phyloP scores from a whole-genome alignment of 768 basidiomycete genomes.

The Terana coerulea region DNA sequence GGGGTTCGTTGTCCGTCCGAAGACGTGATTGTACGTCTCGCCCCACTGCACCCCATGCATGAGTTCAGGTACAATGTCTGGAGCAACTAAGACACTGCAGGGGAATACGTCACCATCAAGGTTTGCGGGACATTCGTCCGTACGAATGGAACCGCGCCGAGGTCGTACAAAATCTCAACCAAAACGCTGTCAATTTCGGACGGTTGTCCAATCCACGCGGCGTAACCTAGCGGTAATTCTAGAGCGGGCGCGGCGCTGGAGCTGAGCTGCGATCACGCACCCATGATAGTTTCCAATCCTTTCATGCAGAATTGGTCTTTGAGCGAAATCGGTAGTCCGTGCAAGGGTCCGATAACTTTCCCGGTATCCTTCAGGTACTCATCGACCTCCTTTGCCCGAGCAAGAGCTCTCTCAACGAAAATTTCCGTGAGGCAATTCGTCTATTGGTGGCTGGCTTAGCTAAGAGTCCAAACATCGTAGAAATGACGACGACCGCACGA shows the following conservation, averaged over 20 bases:
- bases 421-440: conserved; percentile 50
- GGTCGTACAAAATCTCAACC: conserved; percentile 47
- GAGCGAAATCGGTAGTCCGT: conserved; percentile 43
- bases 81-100: not conserved
- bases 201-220: conserved; percentile 46
- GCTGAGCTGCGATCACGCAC: conserved; percentile 21
- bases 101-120: conserved; percentile 35
- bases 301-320: conserved; percentile 54
- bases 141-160: conserved; percentile 57
- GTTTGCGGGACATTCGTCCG: conserved; percentile 57
- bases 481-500: conserved; percentile 28
- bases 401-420: conserved; percentile 41
- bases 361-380: conserved; percentile 35
- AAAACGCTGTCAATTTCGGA: conserved; percentile 47
- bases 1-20: conserved; percentile 77
- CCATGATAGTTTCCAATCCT: conserved; percentile 59
- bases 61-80: too few species aligned
- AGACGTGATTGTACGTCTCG: conserved; percentile 77
- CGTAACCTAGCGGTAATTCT: conserved; percentile 38
- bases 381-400: conserved; percentile 40
- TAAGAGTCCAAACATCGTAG: not conserved
- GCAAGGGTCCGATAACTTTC: conserved; percentile 40
- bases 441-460: conserved; percentile 18
- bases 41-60: conserved; percentile 46
- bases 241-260: not conserved